Evolutionary conservation across 2,329 filamentous ascomycete genomes (phyloP).

Genomic region (Ophiosphaerella herpotricha): DNA sequence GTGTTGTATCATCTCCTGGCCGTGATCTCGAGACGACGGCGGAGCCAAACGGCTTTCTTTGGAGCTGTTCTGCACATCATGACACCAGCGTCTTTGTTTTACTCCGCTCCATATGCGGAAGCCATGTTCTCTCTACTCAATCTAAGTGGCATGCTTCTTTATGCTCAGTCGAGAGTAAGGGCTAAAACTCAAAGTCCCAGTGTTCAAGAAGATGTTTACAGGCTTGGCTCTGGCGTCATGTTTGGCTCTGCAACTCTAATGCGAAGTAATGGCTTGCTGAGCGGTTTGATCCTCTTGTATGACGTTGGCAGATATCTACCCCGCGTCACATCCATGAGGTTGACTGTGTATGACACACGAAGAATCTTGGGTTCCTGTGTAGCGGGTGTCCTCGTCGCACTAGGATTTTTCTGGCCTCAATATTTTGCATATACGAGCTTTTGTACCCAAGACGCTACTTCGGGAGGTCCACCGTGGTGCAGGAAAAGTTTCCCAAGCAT

Average conservation of each 20-base stretch:
- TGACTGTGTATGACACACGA: slow-evolving; percentile 50
- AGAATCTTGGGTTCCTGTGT: slow-evolving; percentile 64
- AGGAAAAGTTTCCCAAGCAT: slow-evolving; percentile 75
- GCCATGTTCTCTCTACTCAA: slow-evolving; percentile 77
- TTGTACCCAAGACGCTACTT: slow-evolving; percentile 31
- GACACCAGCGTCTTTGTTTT: slow-evolving; percentile 85
- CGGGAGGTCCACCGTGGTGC: slow-evolving; percentile 71
- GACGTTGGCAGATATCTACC: slow-evolving; percentile 46
- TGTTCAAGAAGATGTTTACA: slow-evolving; percentile 44
- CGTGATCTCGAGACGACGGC: slow-evolving; percentile 50
- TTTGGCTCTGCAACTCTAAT: slow-evolving; percentile 77
- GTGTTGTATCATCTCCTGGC: slow-evolving; percentile 70
- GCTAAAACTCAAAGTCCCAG: slow-evolving; percentile 31
- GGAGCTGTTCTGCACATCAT: slow-evolving; percentile 77
- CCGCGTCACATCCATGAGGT: slow-evolving; percentile 42
- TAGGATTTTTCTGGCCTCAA: slow-evolving; percentile 75
- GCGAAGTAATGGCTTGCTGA: slow-evolving; percentile 85
- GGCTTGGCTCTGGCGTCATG: slow-evolving; percentile 66
- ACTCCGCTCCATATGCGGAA: slow-evolving; percentile 86
- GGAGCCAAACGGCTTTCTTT: slow-evolving; percentile 63
- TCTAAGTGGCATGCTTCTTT: slow-evolving; percentile 73
- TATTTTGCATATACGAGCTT: slow-evolving; percentile 73
- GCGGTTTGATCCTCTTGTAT: slow-evolving; percentile 73
- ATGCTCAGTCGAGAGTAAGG: slow-evolving; percentile 54
- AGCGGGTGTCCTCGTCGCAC: slow-evolving; percentile 69